Conservation (phyloP, 2,329 filamentous ascomycete genomes). For the Fusarium brachygibbosum region DNA sequence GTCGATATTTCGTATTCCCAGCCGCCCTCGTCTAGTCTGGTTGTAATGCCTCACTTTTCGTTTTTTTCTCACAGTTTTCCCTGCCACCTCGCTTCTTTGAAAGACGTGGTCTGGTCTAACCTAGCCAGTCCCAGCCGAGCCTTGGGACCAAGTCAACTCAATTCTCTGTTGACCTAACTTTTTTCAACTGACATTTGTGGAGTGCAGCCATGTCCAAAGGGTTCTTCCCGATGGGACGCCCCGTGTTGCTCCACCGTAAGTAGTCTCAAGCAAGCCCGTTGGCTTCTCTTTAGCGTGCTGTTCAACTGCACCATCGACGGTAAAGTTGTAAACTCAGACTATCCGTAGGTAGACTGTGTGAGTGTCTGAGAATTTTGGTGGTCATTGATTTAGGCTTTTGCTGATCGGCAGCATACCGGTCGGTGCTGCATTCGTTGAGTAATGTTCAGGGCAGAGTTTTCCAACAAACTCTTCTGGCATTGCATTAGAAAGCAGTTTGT, state of each 20-base stretch:
- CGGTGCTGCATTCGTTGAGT: not conserved
- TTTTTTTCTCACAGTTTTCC: slow-evolving; percentile 14
- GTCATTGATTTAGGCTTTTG: slow-evolving; percentile 24
- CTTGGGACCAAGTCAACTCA: slow-evolving; percentile 18
- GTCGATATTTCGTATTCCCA: slow-evolving; percentile 24
- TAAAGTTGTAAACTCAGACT: slow-evolving; percentile 20
- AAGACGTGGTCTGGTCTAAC: slow-evolving; percentile 11
- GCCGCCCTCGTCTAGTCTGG: slow-evolving; percentile 21
- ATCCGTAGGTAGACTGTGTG: not conserved
- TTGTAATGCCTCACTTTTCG: slow-evolving; percentile 28
- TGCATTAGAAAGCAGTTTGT: slow-evolving; percentile 8
- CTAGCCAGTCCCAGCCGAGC: slow-evolving; percentile 2
- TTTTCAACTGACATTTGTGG: slow-evolving; percentile 45
- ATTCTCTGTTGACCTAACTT: slow-evolving; percentile 19
- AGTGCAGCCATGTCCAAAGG: slow-evolving; percentile 43
- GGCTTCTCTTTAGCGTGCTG: slow-evolving; percentile 32
- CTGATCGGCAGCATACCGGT: slow-evolving; percentile 22
- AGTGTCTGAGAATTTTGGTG: slow-evolving; percentile 18
- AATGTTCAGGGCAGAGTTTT: slow-evolving; percentile 16
- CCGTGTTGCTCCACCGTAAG: slow-evolving; percentile 41
- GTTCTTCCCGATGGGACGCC: slow-evolving; percentile 50
- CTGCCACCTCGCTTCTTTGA: slow-evolving; percentile 28
- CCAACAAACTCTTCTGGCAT: not conserved
- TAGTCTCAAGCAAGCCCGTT: slow-evolving; percentile 40
- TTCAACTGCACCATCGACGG: slow-evolving; percentile 31